Evolutionary conservation across 1,284 basidiomycete species (phyloP), one percentile per base, ranked within the genome.

Genomic region (Anthracocystis walkeri): DNA sequence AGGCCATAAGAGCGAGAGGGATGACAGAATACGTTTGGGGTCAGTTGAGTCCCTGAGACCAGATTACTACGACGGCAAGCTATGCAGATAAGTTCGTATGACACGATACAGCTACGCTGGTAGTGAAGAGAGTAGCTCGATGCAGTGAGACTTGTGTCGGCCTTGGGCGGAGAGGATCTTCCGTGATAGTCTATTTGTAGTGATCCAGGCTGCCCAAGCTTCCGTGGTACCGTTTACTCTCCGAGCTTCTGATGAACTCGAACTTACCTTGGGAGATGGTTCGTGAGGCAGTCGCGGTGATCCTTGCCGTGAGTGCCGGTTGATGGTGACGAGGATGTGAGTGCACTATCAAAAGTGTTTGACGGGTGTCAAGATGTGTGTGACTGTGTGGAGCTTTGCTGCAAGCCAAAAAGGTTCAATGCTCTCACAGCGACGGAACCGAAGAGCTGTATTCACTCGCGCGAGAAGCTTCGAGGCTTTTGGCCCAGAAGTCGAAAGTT

Each of bases 261-360:
- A 31, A 11, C 52, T 54, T 44, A 54, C 52, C 41, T 54, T 44
- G 12, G 25, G 23, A n/a, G 40, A 20, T 41, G 25, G 23, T 14
- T 5, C 2, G 4, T 14, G 21, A 38, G 21, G 14, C 12, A 6
- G 20, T 52, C 12, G 35, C 14, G 23, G 23, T 20, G 23, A 41
- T 14, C 42, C 53, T 45, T 44, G 54, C 44, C 45, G 38, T 21
- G 20, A 46, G 35, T 42, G 41, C 11, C 7, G 29, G 31, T n/a
- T 35, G 18, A 25, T 29, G 27, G 18, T 11, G 40, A 31, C 20
- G n/a, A 44, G n/a, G 40, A 25, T 51, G 33, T 33, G 35, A 25
- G 50, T 38, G 33, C 33, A 29, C 14, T 49, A 31, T 31, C 48
- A 31, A 33, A 31, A 18, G 11, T n/a, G 14, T 27, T 49, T 10